phyloP scores from a whole-genome alignment of 768 basidiomycete genomes.

The Panus rudis region DNA sequence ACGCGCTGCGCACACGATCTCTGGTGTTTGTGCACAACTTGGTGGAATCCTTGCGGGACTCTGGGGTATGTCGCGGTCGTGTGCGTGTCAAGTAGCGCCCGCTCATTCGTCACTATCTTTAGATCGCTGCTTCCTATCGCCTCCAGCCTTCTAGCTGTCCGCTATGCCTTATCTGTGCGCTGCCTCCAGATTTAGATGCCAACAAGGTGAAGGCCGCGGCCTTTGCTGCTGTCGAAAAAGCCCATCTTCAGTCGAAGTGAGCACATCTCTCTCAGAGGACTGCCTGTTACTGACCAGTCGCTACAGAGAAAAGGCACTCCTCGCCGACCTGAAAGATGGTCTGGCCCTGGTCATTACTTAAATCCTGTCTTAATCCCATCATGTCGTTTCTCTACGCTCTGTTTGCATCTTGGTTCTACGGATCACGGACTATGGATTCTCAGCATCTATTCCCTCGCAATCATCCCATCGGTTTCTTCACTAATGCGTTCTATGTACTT shows the following conservation, averaged over 20 bases:
- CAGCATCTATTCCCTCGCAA: too few relatives aligned
- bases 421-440: background rate
- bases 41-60: conserved; percentile 48
- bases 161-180: conserved; percentile 50
- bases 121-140: conserved; percentile 60
- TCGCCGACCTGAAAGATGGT: conserved; percentile 44
- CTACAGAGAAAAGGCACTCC: conserved; percentile 39
- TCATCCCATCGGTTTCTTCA: too few relatives aligned
- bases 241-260: conserved; percentile 36
- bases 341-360: conserved; percentile 54
- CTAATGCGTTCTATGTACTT: too few relatives aligned
- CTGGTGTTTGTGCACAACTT: conserved; percentile 60
- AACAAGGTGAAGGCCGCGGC: conserved; percentile 36
- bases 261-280: conserved; percentile 2
- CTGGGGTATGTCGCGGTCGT: conserved; percentile 39
- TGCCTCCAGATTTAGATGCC: conserved; percentile 37
- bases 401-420: background rate
- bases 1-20: conserved; percentile 55
- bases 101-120: conserved; percentile 9
- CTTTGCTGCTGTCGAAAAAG: conserved; percentile 38
- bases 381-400: background rate
- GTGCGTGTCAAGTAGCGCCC: conserved; percentile 3
- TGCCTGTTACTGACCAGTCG: conserved; percentile 2
- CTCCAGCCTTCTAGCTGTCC: conserved; percentile 56
- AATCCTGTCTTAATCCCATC: conserved; percentile 8